Evolutionary conservation across 2,329 filamentous ascomycete species (phyloP).

Genomic region (Ophiosphaerella korrae): DNA sequence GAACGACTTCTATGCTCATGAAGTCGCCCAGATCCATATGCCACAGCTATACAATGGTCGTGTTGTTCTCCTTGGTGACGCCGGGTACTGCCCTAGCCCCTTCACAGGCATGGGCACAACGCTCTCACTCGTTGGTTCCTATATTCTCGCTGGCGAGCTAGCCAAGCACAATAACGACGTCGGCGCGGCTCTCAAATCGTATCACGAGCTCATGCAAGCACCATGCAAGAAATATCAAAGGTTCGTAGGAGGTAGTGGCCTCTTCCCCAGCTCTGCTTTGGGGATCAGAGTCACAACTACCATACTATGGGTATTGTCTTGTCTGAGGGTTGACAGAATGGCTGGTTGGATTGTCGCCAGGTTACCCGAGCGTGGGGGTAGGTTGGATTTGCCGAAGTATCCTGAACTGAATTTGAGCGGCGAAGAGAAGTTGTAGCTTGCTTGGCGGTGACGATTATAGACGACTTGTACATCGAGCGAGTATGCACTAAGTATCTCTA

Average conservation of each 20-base stretch:
- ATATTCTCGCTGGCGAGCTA: constrained; percentile 47
- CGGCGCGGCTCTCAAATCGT: constrained; percentile 23
- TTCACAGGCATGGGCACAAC: constrained; percentile 34
- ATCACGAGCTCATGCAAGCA: constrained; percentile 22
- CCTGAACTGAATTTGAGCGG: not conserved
- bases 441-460: too few species aligned
- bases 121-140: constrained; percentile 45
- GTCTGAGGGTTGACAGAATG: constrained; percentile 45
- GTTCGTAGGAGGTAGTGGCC: constrained; percentile 1
- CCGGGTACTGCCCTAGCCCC: constrained; percentile 42
- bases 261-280: constrained; percentile 35
- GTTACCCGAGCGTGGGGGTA: constrained; percentile 39
- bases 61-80: constrained; percentile 60
- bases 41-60: constrained; percentile 52
- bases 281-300: constrained; percentile 42
- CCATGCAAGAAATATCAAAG: constrained; percentile 27
- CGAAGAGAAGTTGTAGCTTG: not conserved
- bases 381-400: constrained; percentile 50
- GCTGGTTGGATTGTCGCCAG: constrained; percentile 26
- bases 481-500: too few species aligned
- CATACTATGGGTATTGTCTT: constrained; percentile 35
- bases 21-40: constrained; percentile 54
- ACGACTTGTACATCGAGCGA: too few species aligned
- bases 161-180: constrained; percentile 15
- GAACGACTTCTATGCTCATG: constrained; percentile 55